Conservation (phyloP, 768 basidiomycete genomes). For the Podaxis pistillaris region DNA sequence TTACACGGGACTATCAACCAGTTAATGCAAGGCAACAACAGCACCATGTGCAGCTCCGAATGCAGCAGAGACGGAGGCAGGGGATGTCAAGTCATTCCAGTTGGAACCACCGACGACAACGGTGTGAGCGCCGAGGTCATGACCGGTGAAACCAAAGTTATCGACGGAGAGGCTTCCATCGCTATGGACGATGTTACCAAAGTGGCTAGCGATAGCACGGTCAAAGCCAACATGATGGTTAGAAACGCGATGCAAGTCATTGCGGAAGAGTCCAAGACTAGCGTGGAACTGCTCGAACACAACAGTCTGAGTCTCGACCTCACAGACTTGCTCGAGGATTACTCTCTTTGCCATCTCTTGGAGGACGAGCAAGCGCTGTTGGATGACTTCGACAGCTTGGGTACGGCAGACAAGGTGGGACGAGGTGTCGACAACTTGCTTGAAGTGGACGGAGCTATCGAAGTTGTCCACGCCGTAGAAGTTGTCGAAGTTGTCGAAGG, state of each 20-base stretch:
- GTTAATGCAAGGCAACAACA: background rate
- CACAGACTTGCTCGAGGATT: constrained; percentile 29
- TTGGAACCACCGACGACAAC: constrained; percentile 37
- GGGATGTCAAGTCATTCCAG: constrained; percentile 32
- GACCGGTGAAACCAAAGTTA: constrained; percentile 30
- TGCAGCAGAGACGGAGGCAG: constrained; percentile 8
- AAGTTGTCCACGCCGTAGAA: constrained; percentile 36
- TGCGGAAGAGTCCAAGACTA: constrained; percentile 26
- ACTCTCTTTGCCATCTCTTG: constrained; percentile 36
- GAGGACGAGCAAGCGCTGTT: constrained; percentile 40
- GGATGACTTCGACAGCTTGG: constrained; percentile 30
- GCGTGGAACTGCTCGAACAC: constrained; percentile 33
- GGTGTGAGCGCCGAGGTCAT: constrained; percentile 31
- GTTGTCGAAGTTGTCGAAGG: constrained; percentile 31
- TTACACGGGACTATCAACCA: background rate
- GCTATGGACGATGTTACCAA: constrained; percentile 24
- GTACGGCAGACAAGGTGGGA: constrained; percentile 29
- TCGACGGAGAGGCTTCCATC: constrained; percentile 29
- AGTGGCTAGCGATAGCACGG: constrained; percentile 26
- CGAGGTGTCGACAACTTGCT: constrained; percentile 28
- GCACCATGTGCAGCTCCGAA: constrained; percentile 2
- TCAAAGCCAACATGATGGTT: constrained; percentile 31
- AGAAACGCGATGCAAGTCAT: constrained; percentile 28
- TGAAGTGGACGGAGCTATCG: constrained; percentile 26
- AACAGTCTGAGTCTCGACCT: constrained; percentile 34